Conservation (phyloP, 2,329 filamentous ascomycete genomes). For the Cadophora malorum region DNA sequence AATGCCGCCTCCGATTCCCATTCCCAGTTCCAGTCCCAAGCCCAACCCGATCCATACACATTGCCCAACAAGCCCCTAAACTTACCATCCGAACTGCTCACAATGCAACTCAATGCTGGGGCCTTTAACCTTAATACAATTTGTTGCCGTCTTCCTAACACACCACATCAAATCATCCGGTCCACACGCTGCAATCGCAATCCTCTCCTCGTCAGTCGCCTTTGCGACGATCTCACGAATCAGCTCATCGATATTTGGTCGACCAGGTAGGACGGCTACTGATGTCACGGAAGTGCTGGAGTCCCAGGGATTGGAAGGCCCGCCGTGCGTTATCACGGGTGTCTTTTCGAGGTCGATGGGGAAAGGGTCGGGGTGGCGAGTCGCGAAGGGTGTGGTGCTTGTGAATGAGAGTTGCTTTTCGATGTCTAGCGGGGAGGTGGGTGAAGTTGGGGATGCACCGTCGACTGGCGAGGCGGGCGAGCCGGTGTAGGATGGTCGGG, state of each 20-base stretch:
- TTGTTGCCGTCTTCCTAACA: constrained; percentile 54
- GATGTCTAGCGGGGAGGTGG: constrained; percentile 21
- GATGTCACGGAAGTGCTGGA: constrained; percentile 19
- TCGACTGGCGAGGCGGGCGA: background rate
- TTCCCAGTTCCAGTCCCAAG: background rate
- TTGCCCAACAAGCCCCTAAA: background rate
- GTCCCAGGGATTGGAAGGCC: constrained; percentile 21
- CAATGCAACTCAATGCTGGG: constrained; percentile 58
- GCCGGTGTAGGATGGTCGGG: constrained; percentile 25
- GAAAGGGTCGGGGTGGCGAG: constrained; percentile 1
- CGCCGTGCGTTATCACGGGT: background rate
- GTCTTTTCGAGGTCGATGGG: constrained; percentile 24
- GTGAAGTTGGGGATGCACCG: constrained; percentile 1
- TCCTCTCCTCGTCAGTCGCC: constrained; percentile 46
- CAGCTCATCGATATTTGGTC: constrained; percentile 50
- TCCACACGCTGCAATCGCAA: constrained; percentile 57
- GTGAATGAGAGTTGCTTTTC: constrained; percentile 27
- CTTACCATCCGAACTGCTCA: constrained; percentile 47
- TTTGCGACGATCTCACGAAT: constrained; percentile 49
- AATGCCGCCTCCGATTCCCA: no score
- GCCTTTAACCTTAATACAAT: constrained; percentile 51
- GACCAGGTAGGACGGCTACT: constrained; percentile 42
- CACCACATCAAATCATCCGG: constrained; percentile 52
- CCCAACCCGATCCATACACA: background rate
- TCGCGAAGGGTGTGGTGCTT: background rate